Conservation (phyloP, 495 filamentous ascomycete genomes). For the Mytilinidion resinicola region DNA sequence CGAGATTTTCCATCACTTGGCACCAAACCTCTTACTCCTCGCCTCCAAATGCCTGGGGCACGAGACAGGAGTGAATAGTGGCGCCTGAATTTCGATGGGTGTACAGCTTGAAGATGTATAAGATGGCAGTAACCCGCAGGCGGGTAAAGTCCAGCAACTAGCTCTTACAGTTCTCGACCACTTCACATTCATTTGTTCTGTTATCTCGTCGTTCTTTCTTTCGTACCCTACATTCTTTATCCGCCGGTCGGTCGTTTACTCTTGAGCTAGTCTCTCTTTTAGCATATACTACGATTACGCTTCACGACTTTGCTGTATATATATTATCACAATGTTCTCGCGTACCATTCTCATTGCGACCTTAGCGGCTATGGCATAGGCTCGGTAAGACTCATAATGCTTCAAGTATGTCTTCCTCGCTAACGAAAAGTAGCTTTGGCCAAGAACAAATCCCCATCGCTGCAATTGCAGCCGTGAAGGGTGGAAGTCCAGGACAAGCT, state of each 20-base stretch:
- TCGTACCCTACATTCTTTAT: constrained; percentile 28
- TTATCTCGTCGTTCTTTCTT: constrained; percentile 2
- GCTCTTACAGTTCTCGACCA: not conserved
- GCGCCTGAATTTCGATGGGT: too few relatives aligned
- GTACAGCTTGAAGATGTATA: too few relatives aligned
- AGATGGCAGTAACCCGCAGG: too few relatives aligned
- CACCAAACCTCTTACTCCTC: not conserved
- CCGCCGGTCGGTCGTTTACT: constrained; percentile 40
- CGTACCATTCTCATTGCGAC: constrained; percentile 38
- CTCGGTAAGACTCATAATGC: constrained; percentile 15
- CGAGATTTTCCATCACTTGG: constrained; percentile 7
- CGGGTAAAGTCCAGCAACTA: not conserved
- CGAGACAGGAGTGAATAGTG: not conserved
- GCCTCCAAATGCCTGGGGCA: not conserved
- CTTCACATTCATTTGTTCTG: constrained; percentile 6
- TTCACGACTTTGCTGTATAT: constrained; percentile 26
- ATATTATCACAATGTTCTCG: constrained; percentile 42
- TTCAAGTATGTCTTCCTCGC: not conserved
- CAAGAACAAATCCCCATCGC: constrained; percentile 46
- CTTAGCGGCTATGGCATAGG: constrained; percentile 44
- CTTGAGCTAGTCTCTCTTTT: constrained; percentile 38
- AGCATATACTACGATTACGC: constrained; percentile 1
- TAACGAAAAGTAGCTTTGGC: constrained; percentile 38
- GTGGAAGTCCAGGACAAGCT: constrained; percentile 47
- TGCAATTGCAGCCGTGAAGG: constrained; percentile 42